Conservation (phyloP, 2,329 filamentous ascomycete genomes). For the Chlorencoelia australis region DNA sequence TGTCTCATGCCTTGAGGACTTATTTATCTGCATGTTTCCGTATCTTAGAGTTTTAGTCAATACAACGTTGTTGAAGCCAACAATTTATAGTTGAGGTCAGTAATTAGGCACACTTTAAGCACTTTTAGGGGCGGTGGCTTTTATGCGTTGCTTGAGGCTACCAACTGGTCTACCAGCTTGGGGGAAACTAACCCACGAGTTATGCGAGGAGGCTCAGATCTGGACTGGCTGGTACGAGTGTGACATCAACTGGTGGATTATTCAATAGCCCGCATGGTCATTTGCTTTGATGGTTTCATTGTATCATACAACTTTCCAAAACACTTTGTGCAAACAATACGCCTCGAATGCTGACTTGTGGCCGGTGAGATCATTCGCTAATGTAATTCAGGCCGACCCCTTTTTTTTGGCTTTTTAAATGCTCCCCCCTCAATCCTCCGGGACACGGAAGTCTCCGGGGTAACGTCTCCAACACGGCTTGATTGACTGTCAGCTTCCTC, state of each 20-base stretch:
- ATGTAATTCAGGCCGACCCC: neutral
- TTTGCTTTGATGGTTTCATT: too few relatives aligned
- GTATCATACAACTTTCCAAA: neutral
- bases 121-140: constrained; percentile 1
- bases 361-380: neutral
- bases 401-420: neutral
- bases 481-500: too few relatives aligned
- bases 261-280: neutral
- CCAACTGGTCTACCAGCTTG: too few relatives aligned
- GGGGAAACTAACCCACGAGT: too few relatives aligned
- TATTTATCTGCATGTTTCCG: constrained; percentile 8
- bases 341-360: neutral
- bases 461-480: too few relatives aligned
- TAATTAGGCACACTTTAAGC: constrained; percentile 6
- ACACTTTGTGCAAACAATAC: neutral
- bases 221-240: constrained; percentile 1
- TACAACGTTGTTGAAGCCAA: constrained; percentile 5
- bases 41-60: constrained; percentile 2
- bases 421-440: too few relatives aligned
- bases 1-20: constrained; percentile 8
- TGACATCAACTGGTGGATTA: neutral
- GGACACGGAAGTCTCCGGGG: too few relatives aligned
- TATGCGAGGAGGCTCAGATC: neutral
- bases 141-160: constrained; percentile 2
- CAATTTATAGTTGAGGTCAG: neutral